Conservation (phyloP, 768 basidiomycete species). For the Collybia mongolica region DNA sequence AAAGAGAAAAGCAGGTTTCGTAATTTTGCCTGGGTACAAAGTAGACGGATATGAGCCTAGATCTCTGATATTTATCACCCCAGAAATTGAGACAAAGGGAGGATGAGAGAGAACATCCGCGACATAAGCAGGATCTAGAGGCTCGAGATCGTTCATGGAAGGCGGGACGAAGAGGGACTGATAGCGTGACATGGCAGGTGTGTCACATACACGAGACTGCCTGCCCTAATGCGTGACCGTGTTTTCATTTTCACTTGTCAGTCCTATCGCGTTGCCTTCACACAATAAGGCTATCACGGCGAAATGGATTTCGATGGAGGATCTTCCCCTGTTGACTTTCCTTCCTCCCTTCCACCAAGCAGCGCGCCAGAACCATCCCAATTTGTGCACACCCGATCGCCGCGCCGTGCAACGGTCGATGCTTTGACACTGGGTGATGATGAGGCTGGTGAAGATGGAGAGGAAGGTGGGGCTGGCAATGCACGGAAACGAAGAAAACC, state of each 20-base stretch:
- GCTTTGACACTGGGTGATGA: conserved; percentile 56
- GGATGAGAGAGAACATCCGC: conserved; percentile 60
- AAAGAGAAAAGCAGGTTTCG: conserved; percentile 55
- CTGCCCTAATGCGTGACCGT: conserved; percentile 33
- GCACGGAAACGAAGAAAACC: conserved; percentile 43
- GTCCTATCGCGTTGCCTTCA: conserved; percentile 27
- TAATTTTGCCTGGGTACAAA: conserved; percentile 45
- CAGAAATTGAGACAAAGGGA: conserved; percentile 70
- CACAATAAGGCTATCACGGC: conserved; percentile 5
- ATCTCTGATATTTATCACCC: conserved; percentile 76
- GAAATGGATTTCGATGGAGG: conserved; percentile 56
- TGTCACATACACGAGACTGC: conserved; percentile 34
- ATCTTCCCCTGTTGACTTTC: conserved; percentile 55
- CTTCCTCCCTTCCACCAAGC: conserved; percentile 52
- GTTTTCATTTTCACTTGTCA: conserved; percentile 25
- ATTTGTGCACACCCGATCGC: conserved; percentile 29
- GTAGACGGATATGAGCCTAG: conserved; percentile 61
- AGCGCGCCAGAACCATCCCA: conserved; percentile 41
- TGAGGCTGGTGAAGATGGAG: conserved; percentile 44
- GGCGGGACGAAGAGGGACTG: conserved; percentile 8
- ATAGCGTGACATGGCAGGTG: conserved; percentile 6
- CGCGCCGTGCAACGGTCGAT: conserved; percentile 44
- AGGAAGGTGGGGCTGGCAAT: conserved; percentile 30
- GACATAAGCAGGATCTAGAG: conserved; percentile 67
- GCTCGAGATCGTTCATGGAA: conserved; percentile 51